Percentiles rank a stretch among this genome's conserved stretches.
These are phyloP conservation scores for Lactarius indigo DNA, from an alignment of 768 basidiomycete genomes.

Conservation along the genomic window DNA sequence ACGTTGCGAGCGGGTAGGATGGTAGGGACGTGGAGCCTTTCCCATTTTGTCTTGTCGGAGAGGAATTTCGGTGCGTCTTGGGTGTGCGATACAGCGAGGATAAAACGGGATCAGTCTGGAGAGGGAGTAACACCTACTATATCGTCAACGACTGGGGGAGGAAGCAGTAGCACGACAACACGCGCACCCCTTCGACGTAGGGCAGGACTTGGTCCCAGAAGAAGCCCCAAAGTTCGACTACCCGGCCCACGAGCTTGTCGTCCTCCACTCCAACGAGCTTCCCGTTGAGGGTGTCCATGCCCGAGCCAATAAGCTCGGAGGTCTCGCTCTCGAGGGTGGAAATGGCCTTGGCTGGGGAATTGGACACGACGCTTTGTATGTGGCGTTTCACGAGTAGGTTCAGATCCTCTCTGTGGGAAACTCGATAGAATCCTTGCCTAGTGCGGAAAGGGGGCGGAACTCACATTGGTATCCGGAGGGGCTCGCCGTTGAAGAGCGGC, in stretches of 20 bases:
- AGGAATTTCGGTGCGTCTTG: slow-evolving; percentile 42
- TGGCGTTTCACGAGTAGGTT: slow-evolving; percentile 79
- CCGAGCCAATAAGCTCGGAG: slow-evolving; percentile 75
- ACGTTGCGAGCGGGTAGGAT: slow-evolving; percentile 33
- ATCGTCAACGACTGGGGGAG: slow-evolving; percentile 27
- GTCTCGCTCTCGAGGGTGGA: slow-evolving; percentile 73
- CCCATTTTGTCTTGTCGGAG: slow-evolving; percentile 48
- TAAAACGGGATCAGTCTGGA: slow-evolving; percentile 60
- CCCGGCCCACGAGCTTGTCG: slow-evolving; percentile 65
- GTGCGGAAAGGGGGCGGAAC: slow-evolving; percentile 27
- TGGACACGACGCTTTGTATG: slow-evolving; percentile 68
- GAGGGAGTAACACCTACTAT: slow-evolving; percentile 52
- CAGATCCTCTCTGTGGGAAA: slow-evolving; percentile 67
- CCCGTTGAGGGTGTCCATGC: slow-evolving; percentile 90
- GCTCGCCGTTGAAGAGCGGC: slow-evolving; percentile 89
- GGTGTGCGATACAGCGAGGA: slow-evolving; percentile 65
- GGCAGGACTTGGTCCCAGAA: slow-evolving; percentile 90
- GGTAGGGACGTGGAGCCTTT: slow-evolving; percentile 41
- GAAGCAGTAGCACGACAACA: slow-evolving; percentile 37
- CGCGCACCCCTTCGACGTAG: slow-evolving; percentile 79
- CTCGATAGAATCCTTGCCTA: background rate
- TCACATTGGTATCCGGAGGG: slow-evolving; percentile 79
- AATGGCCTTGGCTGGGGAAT: slow-evolving; percentile 71
- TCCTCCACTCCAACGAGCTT: slow-evolving; percentile 77
- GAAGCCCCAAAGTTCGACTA: slow-evolving; percentile 90